A percentile compares a stretch with the other conserved stretches of the same genome.
phyloP scores from a whole-genome alignment of 1,139 yeast species.

The Nakaseomyces nivariensis region DNA sequence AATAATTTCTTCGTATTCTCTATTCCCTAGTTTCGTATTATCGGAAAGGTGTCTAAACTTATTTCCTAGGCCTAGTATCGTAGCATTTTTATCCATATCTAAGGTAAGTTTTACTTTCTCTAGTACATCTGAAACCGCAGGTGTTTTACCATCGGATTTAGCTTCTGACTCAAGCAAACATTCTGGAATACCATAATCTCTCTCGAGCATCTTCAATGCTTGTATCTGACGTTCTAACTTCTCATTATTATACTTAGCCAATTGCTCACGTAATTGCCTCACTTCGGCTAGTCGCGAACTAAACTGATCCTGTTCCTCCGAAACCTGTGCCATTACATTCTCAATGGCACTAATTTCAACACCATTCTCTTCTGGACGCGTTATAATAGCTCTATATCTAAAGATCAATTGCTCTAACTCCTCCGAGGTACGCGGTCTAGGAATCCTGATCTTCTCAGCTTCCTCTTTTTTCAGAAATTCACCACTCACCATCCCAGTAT shows the following conservation, averaged over 20 bases:
- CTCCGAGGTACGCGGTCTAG: slow-evolving; percentile 20
- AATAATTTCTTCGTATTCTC: slow-evolving; percentile 42
- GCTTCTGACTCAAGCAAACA: slow-evolving; percentile 28
- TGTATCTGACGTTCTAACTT: slow-evolving; percentile 58
- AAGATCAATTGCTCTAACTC: slow-evolving; percentile 26
- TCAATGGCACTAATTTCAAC: slow-evolving; percentile 30
- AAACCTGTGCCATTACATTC: slow-evolving; percentile 27
- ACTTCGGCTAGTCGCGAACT: slow-evolving; percentile 27
- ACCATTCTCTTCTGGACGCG: slow-evolving; percentile 18
- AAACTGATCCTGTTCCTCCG: slow-evolving; percentile 33
- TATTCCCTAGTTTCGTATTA: slow-evolving; percentile 25
- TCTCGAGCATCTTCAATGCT: slow-evolving; percentile 67
- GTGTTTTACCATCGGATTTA: background rate
- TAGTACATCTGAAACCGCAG: slow-evolving; percentile 4
- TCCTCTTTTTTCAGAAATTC: slow-evolving; percentile 4
- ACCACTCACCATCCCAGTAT: background rate
- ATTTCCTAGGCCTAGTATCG: slow-evolving; percentile 28
- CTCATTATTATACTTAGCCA: slow-evolving; percentile 35
- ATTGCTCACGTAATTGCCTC: slow-evolving; percentile 18
- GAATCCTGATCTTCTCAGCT: slow-evolving; percentile 12
- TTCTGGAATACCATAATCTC: slow-evolving; percentile 67
- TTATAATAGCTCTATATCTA: slow-evolving; percentile 26
- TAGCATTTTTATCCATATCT: slow-evolving; percentile 30
- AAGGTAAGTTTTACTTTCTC: slow-evolving; percentile 24
- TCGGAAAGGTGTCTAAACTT: slow-evolving; percentile 25